Evolutionary conservation across 2,329 filamentous ascomycete genomes (phyloP), one percentile per base, ranked within the genome.

Genomic region (Xylariales sp.): DNA sequence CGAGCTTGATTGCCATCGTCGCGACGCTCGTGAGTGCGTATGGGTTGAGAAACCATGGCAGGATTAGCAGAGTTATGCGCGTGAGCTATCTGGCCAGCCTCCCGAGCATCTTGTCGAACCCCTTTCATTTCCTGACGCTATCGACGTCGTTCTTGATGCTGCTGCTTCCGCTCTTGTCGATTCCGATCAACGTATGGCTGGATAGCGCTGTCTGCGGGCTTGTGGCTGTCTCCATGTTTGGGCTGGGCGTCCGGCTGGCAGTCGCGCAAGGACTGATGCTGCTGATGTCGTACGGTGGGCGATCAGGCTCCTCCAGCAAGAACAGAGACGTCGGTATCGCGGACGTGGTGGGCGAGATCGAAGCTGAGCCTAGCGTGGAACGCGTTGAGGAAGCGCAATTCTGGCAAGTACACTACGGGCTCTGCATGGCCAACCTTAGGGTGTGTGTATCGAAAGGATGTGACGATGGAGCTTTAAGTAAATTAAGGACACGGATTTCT

Each of bases 331-430:
- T 63, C 16, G 72, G 78, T 4, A 81, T 93, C 2, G 73, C 79
- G 3, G 81, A 84, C 16, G 83, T 95, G n/a, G 73, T 96, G 54
- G 78, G 79, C 42, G 88, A 95, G 60, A 90, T 98, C 38, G 84
- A 89, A 60, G 76, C 81, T 2, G 89, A 96, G 54, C 80, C 86
- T 2, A 76, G 77, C 42, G 81, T 97, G 19, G 76, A 77, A 32
- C 76, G 76, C 1, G 81, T 98, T 34, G 88, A 96, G 44, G 90
- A 96, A 56, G 91, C 90, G 2, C 83, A 89, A 58, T 95, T 98
- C 63, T 98, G 93, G 93, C 93, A 98, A 68, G 93, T 96, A 11
- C 93, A 98, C 64, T 96, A 97, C 60, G 90, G 91, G 2, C 72
- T 97, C 29, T 95, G 89, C 58, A 95, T 97, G 85, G 93, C 93